Evolutionary conservation across 371 early-diverging fungal species (phyloP).

Genomic region (Rozella allomycis): DNA sequence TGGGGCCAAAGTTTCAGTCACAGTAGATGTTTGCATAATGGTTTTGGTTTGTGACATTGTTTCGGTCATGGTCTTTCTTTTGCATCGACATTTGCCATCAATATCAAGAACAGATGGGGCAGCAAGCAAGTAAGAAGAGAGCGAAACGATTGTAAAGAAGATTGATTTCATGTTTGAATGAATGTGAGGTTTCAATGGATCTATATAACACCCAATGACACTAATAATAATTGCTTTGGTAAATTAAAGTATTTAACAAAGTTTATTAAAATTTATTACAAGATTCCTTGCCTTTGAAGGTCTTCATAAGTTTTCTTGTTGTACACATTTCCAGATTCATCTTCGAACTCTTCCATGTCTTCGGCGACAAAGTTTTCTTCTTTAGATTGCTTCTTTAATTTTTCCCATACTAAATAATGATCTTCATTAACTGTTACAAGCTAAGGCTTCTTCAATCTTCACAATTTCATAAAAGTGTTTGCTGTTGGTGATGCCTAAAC

Average conservation of each 20-base stretch:
- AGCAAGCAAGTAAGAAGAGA: too few species aligned
- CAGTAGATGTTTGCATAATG: too few species aligned
- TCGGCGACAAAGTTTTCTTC: conserved; percentile 43
- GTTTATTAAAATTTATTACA: conserved; percentile 1
- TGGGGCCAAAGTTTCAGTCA: too few species aligned
- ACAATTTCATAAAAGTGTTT: conserved; percentile 85
- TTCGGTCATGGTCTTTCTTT: too few species aligned
- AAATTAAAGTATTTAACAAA: background rate
- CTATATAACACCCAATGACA: too few species aligned
- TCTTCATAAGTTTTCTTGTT: conserved; percentile 89
- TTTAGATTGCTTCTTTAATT: conserved; percentile 38
- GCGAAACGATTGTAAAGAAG: too few species aligned
- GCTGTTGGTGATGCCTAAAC: conserved; percentile 80
- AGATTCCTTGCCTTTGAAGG: conserved; percentile 6
- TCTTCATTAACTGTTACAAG: conserved; percentile 28
- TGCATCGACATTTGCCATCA: too few species aligned
- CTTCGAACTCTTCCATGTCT: conserved; percentile 84
- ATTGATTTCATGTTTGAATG: too few species aligned
- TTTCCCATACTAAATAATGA: conserved; percentile 47
- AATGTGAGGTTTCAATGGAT: too few species aligned
- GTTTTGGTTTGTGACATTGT: too few species aligned
- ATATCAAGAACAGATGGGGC: too few species aligned
- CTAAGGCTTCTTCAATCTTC: conserved; percentile 68
- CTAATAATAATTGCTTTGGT: too few species aligned
- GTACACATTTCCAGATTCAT: conserved; percentile 87